A percentile compares a stretch with the other conserved stretches of the same genome.
phyloP scores from a whole-genome alignment of 257 asterid genomes.

The Phtheirospermum japonicum region DNA sequence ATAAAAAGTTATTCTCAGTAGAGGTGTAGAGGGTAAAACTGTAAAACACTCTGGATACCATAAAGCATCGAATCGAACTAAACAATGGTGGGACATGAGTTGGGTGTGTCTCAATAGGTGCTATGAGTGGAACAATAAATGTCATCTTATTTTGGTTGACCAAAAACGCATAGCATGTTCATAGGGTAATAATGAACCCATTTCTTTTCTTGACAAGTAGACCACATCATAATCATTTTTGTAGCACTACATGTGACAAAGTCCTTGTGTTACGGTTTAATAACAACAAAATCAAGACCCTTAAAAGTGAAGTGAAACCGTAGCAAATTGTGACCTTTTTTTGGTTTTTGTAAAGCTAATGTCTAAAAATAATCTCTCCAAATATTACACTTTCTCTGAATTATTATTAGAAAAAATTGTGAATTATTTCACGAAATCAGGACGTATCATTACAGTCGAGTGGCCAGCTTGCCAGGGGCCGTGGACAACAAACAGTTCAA shows the following conservation, averaged over 20 bases:
- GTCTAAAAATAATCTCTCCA: background rate
- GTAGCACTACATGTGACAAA: constrained; percentile 35
- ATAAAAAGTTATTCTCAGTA: too few species aligned
- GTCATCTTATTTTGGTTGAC: constrained; percentile 3
- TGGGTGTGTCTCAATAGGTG: background rate
- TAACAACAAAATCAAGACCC: background rate
- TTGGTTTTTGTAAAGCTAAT: constrained; percentile 10
- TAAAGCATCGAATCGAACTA: too few species aligned
- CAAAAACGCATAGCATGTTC: constrained; percentile 2
- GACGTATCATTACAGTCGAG: background rate
- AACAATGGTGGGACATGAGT: background rate
- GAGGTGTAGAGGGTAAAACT: too few species aligned
- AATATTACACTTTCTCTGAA: too few species aligned
- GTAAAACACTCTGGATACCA: too few species aligned
- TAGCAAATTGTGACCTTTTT: background rate
- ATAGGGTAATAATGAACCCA: constrained; percentile 11
- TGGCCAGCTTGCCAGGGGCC: constrained; percentile 20
- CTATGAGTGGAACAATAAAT: background rate
- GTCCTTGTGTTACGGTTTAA: constrained; percentile 25
- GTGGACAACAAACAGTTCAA: constrained; percentile 9
- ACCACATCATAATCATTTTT: constrained; percentile 27
- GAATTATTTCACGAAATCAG: background rate
- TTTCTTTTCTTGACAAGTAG: constrained; percentile 14
- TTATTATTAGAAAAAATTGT: too few species aligned
- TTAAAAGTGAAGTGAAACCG: too few species aligned